phyloP scores from a whole-genome alignment of 2,329 filamentous ascomycete genomes.

The Pseudogymnoascus sp. region DNA sequence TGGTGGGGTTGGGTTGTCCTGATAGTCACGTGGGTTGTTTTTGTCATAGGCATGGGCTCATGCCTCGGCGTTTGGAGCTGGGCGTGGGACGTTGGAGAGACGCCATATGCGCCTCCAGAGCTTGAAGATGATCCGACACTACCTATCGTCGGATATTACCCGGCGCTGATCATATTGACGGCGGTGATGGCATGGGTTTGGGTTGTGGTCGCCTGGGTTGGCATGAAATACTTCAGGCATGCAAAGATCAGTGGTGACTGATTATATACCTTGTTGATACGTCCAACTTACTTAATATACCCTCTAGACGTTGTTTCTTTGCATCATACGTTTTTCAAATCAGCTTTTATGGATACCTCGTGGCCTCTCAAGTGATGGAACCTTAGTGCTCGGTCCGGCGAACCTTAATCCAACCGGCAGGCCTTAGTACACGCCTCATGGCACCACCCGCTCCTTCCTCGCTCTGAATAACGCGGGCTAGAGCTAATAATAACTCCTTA shows the following conservation, averaged over 20 bases:
- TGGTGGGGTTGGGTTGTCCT: constrained; percentile 98
- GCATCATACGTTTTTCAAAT: neutral
- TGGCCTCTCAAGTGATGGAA: neutral
- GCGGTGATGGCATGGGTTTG: constrained; percentile 98
- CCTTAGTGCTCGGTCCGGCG: neutral
- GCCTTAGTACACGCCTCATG: neutral
- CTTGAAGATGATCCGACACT: constrained; percentile 90
- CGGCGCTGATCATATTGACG: constrained; percentile 84
- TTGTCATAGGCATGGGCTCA: constrained; percentile 93
- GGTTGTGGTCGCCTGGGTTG: constrained; percentile 95
- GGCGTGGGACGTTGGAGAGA: constrained; percentile 98
- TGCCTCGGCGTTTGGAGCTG: constrained; percentile 94
- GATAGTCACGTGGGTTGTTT: constrained; percentile 86
- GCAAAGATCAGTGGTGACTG: constrained; percentile 60
- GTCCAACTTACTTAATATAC: constrained; percentile 8
- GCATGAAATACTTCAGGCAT: constrained; percentile 99
- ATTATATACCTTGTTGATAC: constrained; percentile 4
- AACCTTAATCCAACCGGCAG: neutral
- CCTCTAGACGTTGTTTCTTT: constrained; percentile 3
- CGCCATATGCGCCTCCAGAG: constrained; percentile 89
- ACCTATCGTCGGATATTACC: constrained; percentile 95
- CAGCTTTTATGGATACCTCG: neutral
- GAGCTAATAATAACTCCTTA: neutral
- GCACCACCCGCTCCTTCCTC: neutral
- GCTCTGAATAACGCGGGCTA: neutral